phyloP scores from a whole-genome alignment of 1,284 basidiomycete species.

The Sporisorium sorghi region DNA sequence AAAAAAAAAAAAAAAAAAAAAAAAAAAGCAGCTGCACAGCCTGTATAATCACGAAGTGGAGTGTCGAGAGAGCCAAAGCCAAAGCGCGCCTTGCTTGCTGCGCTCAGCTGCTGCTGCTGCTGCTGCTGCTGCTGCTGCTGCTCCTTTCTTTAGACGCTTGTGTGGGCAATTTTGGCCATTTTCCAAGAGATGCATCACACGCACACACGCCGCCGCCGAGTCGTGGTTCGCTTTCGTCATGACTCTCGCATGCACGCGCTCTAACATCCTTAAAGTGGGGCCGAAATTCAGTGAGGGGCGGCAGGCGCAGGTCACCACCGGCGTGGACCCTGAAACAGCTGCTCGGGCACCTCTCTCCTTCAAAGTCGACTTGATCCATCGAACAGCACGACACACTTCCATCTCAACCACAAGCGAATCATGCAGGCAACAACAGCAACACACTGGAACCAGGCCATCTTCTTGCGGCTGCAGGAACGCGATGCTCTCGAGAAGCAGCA shows the following conservation, averaged over 20 bases:
- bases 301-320: neutral
- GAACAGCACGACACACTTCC: neutral
- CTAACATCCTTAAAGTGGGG: neutral
- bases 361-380: constrained; percentile 2
- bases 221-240: neutral
- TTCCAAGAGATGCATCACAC: neutral
- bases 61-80: neutral
- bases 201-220: too few species aligned
- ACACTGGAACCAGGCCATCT: constrained; percentile 57
- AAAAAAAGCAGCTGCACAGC: neutral
- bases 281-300: neutral
- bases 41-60: neutral
- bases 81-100: neutral
- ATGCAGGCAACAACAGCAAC: constrained; percentile 27
- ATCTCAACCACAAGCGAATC: too few species aligned
- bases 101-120: too few species aligned
- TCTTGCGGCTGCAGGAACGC: constrained; percentile 53
- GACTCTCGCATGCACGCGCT: neutral
- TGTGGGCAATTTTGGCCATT: neutral
- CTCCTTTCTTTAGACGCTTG: neutral
- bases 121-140: too few species aligned
- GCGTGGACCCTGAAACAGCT: neutral
- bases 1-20: too few species aligned
- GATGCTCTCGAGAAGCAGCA: constrained; percentile 57
- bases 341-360: neutral